Evolutionary conservation across 306 rosid genomes (phyloP).

Genomic region (Citrullus amarus): DNA sequence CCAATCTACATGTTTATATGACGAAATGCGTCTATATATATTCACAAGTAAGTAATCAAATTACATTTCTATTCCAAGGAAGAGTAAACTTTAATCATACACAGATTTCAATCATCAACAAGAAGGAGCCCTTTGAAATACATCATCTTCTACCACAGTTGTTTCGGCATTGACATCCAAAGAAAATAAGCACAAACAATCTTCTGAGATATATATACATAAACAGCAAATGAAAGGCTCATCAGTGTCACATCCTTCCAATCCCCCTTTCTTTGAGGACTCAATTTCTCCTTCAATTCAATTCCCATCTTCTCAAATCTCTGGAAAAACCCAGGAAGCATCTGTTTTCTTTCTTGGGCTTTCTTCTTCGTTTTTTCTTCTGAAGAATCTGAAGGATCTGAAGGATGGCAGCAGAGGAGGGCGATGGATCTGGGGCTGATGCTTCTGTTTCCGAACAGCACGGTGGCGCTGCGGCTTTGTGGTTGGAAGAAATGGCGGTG

Average conservation of each 20-base stretch:
- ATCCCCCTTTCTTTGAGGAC: conserved; percentile 73
- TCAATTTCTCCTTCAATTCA: conserved; percentile 36
- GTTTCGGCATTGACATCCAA: conserved; percentile 48
- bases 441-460: conserved; percentile 12
- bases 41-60: neutral
- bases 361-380: conserved; percentile 24
- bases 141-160: conserved; percentile 29
- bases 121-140: neutral
- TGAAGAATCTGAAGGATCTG: conserved; percentile 16
- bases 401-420: conserved; percentile 24
- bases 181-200: conserved; percentile 62
- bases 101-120: neutral
- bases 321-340: conserved; percentile 7
- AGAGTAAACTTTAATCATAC: neutral
- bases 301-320: conserved; percentile 37
- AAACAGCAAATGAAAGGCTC: conserved; percentile 80
- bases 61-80: neutral
- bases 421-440: conserved; percentile 14
- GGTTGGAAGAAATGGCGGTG: conserved; percentile 11
- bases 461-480: neutral
- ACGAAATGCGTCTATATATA: too few relatives aligned
- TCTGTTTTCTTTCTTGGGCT: conserved; percentile 11
- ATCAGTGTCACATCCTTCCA: conserved; percentile 72
- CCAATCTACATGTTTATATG: too few relatives aligned
- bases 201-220: conserved; percentile 72